Evolutionary conservation across 2,329 filamentous ascomycete genomes (phyloP).

Genomic region (Bimuria novae-zelandiae): DNA sequence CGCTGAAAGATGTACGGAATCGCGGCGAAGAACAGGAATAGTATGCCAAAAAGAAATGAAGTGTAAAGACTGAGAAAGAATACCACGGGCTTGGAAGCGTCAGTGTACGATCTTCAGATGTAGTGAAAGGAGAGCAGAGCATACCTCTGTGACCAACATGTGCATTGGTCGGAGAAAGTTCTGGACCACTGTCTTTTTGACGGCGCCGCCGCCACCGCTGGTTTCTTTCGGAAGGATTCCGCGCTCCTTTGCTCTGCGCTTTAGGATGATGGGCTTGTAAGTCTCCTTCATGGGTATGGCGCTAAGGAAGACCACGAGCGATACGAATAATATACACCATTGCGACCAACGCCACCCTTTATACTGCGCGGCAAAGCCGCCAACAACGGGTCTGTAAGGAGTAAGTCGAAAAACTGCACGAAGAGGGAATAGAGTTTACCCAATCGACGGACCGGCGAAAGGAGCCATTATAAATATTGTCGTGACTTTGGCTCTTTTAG

Average conservation of each 20-base stretch:
- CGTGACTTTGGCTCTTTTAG: constrained; percentile 39
- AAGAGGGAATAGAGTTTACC: constrained; percentile 24
- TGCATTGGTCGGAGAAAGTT: constrained; percentile 58
- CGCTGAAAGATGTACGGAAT: constrained; percentile 41
- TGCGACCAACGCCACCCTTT: constrained; percentile 51
- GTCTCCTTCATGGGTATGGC: constrained; percentile 59
- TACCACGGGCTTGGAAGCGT: constrained; percentile 33
- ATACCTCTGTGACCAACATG: constrained; percentile 45
- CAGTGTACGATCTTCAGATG: background rate
- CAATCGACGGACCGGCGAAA: constrained; percentile 46
- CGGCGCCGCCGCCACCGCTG: constrained; percentile 30
- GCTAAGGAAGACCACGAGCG: constrained; percentile 41
- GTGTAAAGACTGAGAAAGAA: constrained; percentile 43
- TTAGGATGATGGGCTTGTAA: constrained; percentile 57
- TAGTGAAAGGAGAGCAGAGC: background rate
- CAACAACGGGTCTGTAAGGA: constrained; percentile 42
- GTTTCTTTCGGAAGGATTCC: constrained; percentile 9
- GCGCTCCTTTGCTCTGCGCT: constrained; percentile 35
- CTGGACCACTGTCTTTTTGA: constrained; percentile 37
- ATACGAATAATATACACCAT: constrained; percentile 51
- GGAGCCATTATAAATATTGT: constrained; percentile 48
- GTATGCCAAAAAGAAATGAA: constrained; percentile 40
- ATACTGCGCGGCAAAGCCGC: constrained; percentile 53
- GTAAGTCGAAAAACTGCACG: background rate
- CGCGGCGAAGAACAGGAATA: constrained; percentile 45